phyloP scores from a whole-genome alignment of 768 basidiomycete genomes.

The Rhodotorula graminis region DNA sequence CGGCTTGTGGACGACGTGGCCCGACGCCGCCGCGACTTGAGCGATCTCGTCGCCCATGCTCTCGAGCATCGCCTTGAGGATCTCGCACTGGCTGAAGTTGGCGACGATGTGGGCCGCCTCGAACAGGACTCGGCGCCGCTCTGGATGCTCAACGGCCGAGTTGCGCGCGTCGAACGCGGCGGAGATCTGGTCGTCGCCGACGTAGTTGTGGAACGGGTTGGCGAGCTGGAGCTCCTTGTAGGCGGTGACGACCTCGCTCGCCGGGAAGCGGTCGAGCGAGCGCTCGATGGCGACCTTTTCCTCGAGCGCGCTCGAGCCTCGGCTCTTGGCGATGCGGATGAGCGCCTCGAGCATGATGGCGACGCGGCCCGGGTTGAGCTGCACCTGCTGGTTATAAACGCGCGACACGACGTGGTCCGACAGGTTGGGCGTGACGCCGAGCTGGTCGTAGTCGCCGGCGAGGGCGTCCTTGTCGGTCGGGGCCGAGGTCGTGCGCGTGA shows the following conservation, averaged over 20 bases:
- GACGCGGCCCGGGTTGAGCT: background rate
- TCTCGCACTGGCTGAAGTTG: background rate
- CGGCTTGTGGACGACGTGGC: conserved; percentile 7
- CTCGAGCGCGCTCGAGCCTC: background rate
- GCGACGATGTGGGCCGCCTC: conserved; percentile 11
- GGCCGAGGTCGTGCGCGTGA: background rate
- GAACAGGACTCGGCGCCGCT: conserved; percentile 10
- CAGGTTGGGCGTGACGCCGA: conserved; percentile 28
- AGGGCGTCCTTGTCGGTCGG: background rate
- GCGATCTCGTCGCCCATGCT: background rate
- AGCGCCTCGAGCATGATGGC: background rate
- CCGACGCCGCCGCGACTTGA: background rate
- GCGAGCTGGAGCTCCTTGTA: conserved; percentile 25
- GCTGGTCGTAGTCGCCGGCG: conserved; percentile 4
- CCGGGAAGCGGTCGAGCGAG: conserved; percentile 1
- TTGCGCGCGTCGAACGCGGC: conserved; percentile 11
- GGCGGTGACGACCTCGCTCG: conserved; percentile 23
- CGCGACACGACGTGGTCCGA: conserved; percentile 11
- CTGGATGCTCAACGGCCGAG: conserved; percentile 15
- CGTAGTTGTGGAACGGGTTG: background rate
- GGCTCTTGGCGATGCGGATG: background rate
- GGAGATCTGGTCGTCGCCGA: background rate
- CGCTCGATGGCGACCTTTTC: conserved; percentile 19
- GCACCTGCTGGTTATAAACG: conserved; percentile 6
- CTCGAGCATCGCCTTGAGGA: conserved; percentile 10